Percentiles rank a stretch among this genome's conserved stretches.
Conservation (phyloP, 129 eudicot genomes). For the Arctium minus region DNA sequence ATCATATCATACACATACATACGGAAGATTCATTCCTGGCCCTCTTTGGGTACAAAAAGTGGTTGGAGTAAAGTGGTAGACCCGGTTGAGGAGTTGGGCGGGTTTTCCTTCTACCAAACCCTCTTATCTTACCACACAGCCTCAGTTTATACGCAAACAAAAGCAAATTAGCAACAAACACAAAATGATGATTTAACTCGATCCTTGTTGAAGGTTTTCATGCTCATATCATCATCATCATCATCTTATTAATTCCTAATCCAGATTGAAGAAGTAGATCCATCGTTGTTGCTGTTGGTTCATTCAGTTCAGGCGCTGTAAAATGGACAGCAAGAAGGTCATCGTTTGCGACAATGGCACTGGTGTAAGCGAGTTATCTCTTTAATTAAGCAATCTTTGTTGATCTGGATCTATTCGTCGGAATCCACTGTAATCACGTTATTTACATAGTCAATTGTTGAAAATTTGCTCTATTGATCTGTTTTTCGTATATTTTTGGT, state of each 20-base stretch:
- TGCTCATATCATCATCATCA: not conserved
- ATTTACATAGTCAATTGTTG: conserved; percentile 1
- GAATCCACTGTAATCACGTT: not conserved
- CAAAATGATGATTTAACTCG: not conserved
- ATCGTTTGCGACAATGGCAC: conserved; percentile 99
- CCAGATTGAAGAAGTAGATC: conserved; percentile 3
- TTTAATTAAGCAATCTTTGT: conserved; percentile 2
- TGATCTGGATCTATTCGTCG: conserved; percentile 11
- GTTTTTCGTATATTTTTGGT: not conserved
- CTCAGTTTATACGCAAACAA: conserved; percentile 32
- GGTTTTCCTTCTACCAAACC: conserved; percentile 10
- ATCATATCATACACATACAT: no score
- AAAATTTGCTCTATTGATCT: not conserved
- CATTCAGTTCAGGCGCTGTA: not conserved
- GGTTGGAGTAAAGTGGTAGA: not conserved
- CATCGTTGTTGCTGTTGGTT: conserved; percentile 1
- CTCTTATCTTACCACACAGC: not conserved
- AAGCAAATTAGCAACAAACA: conserved; percentile 16
- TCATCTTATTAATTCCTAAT: not conserved
- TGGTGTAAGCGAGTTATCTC: conserved; percentile 53
- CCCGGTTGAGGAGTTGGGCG: conserved; percentile 18
- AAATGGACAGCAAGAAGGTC: conserved; percentile 84
- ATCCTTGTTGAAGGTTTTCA: not conserved
- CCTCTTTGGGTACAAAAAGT: not conserved
- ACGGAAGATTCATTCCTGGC: no score